Evolutionary conservation across 129 eudicot species (phyloP), one percentile per base, ranked within the genome.

Genomic region (carrot (Daucus carota)): DNA sequence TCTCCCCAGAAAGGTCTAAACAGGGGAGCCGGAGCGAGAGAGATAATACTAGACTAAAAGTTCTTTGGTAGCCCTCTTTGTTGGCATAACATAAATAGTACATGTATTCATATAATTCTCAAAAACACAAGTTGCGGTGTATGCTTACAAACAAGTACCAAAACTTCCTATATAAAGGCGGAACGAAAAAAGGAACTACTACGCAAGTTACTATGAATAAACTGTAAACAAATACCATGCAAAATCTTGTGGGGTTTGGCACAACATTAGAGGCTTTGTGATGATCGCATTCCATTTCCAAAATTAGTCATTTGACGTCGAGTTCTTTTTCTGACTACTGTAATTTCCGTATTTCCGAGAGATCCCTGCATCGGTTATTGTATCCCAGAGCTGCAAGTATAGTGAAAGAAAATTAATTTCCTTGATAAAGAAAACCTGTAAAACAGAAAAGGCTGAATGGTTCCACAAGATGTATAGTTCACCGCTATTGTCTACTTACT

Each of bases 331-430:
- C 72, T 77, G 82, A 54, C 80, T 82, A 38, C 72, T 70, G 45
- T 79, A 85, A 76, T 88, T 88, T 13, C 88, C 88, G 47, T 77
- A 89, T 81, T 83, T 86, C 80, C 79, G 74, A 46, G 88, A 69
- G 73, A 93, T 76, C 73, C 82, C 88, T 26, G 80, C 87, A 17
- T 93, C 96, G 17, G 89, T 75, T 72, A 80, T 77, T 12, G 85
- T 80, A 79, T 90, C 92, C 97, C 97, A 93, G 32, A 93, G 73
- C 98, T 90, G 88, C 76, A 86, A 63, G 15, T 31, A 12, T 10
- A 33, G 10, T 47, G 47, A 22, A 41, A 3, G 34, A 72, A 60
- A n/a, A 24, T 8, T 42, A 44, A 20, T 76, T 45, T 11, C 73
- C 52, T 20, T 14, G 17, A 32, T 66, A n/a, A 26, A 34, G n/a